phyloP scores from a whole-genome alignment of 208 protist species.

The Leishmania aethiopica region DNA sequence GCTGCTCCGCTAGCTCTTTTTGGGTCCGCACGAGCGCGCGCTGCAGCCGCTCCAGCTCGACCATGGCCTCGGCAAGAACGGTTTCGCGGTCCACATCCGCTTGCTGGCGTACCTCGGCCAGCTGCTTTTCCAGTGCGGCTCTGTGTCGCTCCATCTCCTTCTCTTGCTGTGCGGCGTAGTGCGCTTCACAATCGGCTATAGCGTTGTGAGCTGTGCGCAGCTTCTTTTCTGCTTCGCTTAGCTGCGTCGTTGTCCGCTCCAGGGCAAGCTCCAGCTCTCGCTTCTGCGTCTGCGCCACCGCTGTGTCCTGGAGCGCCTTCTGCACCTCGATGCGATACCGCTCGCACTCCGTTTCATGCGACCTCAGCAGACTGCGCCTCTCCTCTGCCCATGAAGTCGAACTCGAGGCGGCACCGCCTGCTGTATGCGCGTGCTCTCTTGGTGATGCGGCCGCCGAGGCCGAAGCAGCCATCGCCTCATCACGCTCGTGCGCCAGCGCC shows the following conservation, averaged over 20 bases:
- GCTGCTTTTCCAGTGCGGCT: slow-evolving; percentile 2
- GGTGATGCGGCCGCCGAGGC: neutral
- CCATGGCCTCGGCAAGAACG: slow-evolving; percentile 32
- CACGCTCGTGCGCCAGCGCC: slow-evolving; percentile 56
- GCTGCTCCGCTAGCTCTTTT: slow-evolving; percentile 22
- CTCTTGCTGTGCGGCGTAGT: slow-evolving; percentile 16
- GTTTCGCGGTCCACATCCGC: slow-evolving; percentile 30
- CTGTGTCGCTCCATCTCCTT: slow-evolving; percentile 30
- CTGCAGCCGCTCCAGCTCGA: slow-evolving; percentile 46
- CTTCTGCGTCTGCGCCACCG: slow-evolving; percentile 12
- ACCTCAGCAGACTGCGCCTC: neutral
- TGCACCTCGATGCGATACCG: slow-evolving; percentile 27
- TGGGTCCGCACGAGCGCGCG: slow-evolving; percentile 29
- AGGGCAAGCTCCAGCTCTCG: slow-evolving; percentile 19
- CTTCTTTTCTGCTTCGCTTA: slow-evolving; percentile 22
- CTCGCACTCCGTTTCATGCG: slow-evolving; percentile 26
- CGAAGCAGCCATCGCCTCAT: slow-evolving; percentile 27
- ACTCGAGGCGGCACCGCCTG: slow-evolving; percentile 1
- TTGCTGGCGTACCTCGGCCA: slow-evolving; percentile 20
- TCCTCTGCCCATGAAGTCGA: slow-evolving; percentile 13
- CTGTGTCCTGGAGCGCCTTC: slow-evolving; percentile 17
- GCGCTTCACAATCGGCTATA: slow-evolving; percentile 10
- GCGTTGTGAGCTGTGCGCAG: slow-evolving; percentile 21
- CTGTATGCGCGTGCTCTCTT: neutral
- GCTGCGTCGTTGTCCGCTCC: slow-evolving; percentile 3